These are phyloP conservation scores for Juglanconis oblonga DNA, from an alignment of 2,329 filamentous ascomycete species.

Conservation along the genomic window DNA sequence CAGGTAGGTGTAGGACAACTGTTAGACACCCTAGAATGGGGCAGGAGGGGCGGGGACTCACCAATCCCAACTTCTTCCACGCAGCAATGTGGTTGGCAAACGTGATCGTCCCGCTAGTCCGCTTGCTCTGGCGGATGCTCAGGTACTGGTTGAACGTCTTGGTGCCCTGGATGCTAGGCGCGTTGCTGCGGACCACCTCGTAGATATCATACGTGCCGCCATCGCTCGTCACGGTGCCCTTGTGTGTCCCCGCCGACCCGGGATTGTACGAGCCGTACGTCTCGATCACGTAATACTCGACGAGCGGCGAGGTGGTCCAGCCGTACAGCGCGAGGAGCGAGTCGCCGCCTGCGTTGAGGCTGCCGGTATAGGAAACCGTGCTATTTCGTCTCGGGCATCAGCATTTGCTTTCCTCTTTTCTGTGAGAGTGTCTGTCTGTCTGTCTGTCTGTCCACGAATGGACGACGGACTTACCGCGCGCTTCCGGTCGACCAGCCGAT, in stretches of 20 bases:
- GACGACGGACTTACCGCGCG: background rate
- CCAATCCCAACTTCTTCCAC: constrained; percentile 38
- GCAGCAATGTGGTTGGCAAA: constrained; percentile 43
- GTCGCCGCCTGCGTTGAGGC: constrained; percentile 1
- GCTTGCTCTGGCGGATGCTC: constrained; percentile 40
- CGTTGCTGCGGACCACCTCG: constrained; percentile 26
- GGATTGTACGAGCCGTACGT: constrained; percentile 23
- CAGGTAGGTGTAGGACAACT: background rate
- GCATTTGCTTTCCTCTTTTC: background rate
- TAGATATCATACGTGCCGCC: constrained; percentile 23
- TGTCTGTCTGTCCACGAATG: too few relatives aligned
- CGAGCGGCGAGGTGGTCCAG: constrained; percentile 1
- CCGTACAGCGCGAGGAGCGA: constrained; percentile 8
- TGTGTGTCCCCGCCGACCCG: constrained; percentile 12
- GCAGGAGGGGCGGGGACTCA: background rate
- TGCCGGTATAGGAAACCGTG: constrained; percentile 3
- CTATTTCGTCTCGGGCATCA: background rate
- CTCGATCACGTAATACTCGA: constrained; percentile 25
- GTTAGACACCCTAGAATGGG: too few relatives aligned
- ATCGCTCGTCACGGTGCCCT: constrained; percentile 21
- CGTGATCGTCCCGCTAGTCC: constrained; percentile 42
- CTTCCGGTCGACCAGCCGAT: constrained; percentile 9
- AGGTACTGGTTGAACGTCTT: constrained; percentile 42
- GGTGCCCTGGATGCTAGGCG: constrained; percentile 37
- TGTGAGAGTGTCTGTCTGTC: background rate